Conservation (phyloP, 495 filamentous ascomycete species). For the Aspergillus olivimuriae region DNA sequence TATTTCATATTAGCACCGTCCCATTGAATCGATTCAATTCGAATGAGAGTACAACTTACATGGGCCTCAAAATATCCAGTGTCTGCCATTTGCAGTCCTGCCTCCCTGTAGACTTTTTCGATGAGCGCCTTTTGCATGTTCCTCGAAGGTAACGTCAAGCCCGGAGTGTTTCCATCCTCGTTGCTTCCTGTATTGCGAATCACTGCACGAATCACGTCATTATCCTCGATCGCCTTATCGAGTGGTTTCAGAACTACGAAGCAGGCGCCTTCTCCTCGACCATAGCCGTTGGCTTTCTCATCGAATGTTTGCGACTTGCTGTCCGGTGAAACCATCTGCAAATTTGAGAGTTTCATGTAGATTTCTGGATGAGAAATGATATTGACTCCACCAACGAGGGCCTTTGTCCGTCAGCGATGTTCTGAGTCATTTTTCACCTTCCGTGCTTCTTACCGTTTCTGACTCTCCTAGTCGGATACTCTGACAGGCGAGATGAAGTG, state of each 20-base stretch:
- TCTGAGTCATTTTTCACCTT: background rate
- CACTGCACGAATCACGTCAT: conserved; percentile 1
- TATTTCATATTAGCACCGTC: background rate
- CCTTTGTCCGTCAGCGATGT: background rate
- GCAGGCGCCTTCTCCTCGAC: background rate
- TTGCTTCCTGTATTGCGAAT: background rate
- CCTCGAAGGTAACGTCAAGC: background rate
- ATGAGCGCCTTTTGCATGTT: background rate
- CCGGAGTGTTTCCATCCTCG: conserved; percentile 1
- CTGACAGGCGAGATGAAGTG: conserved; percentile 27
- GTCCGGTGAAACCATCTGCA: background rate
- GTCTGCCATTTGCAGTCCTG: background rate
- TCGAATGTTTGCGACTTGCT: conserved; percentile 1
- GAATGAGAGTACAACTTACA: background rate
- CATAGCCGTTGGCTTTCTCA: background rate
- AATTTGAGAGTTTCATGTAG: background rate
- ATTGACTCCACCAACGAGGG: background rate
- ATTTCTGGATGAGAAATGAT: background rate
- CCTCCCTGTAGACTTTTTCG: background rate
- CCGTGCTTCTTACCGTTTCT: background rate
- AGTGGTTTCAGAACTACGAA: background rate
- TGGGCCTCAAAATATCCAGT: conserved; percentile 6
- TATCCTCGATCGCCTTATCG: background rate
- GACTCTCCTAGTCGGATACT: background rate
- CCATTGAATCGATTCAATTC: background rate